These are phyloP conservation scores for Fusarium napiforme DNA, from an alignment of 2,329 filamentous ascomycete species.

Conservation along the genomic window DNA sequence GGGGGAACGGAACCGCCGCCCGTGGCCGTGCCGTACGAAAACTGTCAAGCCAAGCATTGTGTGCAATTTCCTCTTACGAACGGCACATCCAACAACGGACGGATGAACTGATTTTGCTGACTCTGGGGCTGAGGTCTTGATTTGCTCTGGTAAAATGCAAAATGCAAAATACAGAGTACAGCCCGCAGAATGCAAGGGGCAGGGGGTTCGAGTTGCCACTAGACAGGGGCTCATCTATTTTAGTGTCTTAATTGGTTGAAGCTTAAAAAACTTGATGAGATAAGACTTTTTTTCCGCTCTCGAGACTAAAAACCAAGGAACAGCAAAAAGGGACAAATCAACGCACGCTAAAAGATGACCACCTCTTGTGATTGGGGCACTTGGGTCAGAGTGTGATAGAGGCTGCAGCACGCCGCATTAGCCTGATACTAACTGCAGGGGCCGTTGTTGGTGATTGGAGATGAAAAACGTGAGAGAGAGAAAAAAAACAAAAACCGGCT, in stretches of 20 bases:
- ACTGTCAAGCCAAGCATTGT: background rate
- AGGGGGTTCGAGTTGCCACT: background rate
- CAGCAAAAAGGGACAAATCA: background rate
- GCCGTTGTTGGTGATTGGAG: slow-evolving; percentile 14
- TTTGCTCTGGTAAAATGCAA: background rate
- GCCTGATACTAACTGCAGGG: slow-evolving; percentile 30
- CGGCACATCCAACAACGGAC: background rate
- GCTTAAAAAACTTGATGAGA: slow-evolving; percentile 10
- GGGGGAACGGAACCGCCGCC: background rate
- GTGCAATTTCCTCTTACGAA: slow-evolving; percentile 10
- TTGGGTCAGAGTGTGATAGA: slow-evolving; percentile 1
- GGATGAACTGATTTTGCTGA: slow-evolving; percentile 20
- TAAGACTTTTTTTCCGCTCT: background rate
- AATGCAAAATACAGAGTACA: background rate
- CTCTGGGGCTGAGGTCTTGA: background rate
- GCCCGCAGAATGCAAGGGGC: background rate
- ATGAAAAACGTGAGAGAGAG: background rate
- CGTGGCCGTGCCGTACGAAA: background rate
- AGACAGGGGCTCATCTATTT: background rate
- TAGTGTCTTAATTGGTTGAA: slow-evolving; percentile 12
- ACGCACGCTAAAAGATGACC: slow-evolving; percentile 5
- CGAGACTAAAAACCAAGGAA: slow-evolving; percentile 2
- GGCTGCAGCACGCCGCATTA: slow-evolving; percentile 16
- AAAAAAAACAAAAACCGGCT: background rate
- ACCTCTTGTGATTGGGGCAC: background rate